These are phyloP conservation scores for Claviceps spartinae DNA, from an alignment of 2,329 filamentous ascomycete species.

Conservation along the genomic window DNA sequence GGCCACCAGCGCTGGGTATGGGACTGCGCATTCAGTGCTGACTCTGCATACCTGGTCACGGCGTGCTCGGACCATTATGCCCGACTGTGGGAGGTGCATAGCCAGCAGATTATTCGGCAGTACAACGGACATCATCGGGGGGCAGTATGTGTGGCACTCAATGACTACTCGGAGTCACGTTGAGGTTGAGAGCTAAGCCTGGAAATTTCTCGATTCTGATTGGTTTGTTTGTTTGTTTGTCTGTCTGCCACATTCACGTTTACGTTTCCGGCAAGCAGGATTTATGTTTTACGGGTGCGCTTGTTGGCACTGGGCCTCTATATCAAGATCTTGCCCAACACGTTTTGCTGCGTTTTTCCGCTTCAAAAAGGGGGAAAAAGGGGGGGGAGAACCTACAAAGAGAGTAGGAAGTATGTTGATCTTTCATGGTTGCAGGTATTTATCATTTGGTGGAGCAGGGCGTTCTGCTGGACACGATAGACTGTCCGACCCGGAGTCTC, in stretches of 20 bases:
- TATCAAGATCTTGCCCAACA: too few species aligned
- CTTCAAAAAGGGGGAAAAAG: too few species aligned
- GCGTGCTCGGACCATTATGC: slow-evolving; percentile 92
- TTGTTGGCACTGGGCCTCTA: too few species aligned
- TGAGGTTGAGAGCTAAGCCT: slow-evolving; percentile 14
- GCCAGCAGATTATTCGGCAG: slow-evolving; percentile 81
- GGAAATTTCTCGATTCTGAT: not conserved
- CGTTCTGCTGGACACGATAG: not conserved
- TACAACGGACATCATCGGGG: slow-evolving; percentile 92
- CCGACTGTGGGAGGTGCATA: slow-evolving; percentile 75
- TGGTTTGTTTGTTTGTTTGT: not conserved
- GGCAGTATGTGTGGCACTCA: slow-evolving; percentile 82
- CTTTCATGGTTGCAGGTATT: not conserved
- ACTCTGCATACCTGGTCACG: slow-evolving; percentile 85
- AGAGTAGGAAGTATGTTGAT: not conserved
- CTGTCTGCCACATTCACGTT: not conserved
- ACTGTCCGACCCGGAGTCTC: not conserved
- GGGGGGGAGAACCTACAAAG: not conserved
- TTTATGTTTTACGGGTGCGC: too few species aligned
- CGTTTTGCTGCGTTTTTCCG: too few species aligned
- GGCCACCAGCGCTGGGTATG: slow-evolving; percentile 94
- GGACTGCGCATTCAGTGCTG: slow-evolving; percentile 92
- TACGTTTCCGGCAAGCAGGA: too few species aligned
- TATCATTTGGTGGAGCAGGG: not conserved
- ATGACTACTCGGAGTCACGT: slow-evolving; percentile 60